A percentile compares a stretch with the other conserved stretches of the same genome.
Evolutionary conservation across 148 eudicot genomes (phyloP).

Genomic region (Tetragonia tetragonoides): DNA sequence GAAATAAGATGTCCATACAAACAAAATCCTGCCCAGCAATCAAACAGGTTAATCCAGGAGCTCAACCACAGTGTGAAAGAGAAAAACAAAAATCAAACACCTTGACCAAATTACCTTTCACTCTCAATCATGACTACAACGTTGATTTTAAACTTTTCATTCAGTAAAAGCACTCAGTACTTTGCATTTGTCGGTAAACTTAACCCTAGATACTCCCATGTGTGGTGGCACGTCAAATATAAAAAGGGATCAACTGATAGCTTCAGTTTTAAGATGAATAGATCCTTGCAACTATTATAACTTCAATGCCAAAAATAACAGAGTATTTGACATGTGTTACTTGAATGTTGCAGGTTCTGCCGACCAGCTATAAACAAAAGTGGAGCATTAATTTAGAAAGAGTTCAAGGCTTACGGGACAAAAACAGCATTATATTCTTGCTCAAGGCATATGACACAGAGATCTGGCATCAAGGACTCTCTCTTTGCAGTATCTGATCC

Average conservation of each 20-base stretch:
- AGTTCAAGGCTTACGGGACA: conserved; percentile 70
- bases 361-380: background rate
- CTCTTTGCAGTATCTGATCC: conserved; percentile 58
- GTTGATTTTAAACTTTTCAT: background rate
- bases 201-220: background rate
- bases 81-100: background rate
- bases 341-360: background rate
- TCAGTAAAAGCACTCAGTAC: background rate
- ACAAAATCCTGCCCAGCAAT: background rate
- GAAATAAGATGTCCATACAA: background rate
- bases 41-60: background rate
- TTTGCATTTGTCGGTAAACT: background rate
- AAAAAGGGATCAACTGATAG: background rate
- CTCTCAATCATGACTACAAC: background rate
- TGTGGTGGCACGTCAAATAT: background rate
- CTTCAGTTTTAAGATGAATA: background rate
- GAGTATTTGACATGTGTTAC: background rate
- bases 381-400: background rate
- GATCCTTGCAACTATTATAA: background rate
- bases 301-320: background rate
- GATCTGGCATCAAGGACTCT: conserved; percentile 74
- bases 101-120: background rate
- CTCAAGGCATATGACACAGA: conserved; percentile 97
- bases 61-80: conserved; percentile 1
- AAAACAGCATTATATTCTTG: conserved; percentile 94